These are phyloP conservation scores for Pyrrhoderma noxium DNA, from an alignment of 1,284 basidiomycete genomes.

Conservation along the genomic window DNA sequence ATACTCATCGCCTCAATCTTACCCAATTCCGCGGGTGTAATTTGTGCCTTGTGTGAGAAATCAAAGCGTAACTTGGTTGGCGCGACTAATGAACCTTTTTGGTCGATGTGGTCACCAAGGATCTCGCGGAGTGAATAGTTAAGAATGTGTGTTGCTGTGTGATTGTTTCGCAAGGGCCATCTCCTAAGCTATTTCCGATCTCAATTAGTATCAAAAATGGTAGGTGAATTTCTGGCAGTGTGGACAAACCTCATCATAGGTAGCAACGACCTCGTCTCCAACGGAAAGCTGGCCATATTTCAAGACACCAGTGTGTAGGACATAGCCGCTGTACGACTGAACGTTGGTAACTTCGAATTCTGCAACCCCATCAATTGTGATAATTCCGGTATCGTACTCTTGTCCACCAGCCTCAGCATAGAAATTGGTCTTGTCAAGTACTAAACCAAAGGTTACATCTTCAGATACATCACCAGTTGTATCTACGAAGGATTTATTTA, in stretches of 20 bases:
- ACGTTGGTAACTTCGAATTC: conserved; percentile 95
- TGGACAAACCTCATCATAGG: conserved; percentile 63
- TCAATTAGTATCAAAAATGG: not conserved
- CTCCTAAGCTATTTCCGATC: conserved; percentile 61
- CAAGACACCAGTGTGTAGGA: conserved; percentile 84
- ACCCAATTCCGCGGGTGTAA: conserved; percentile 64
- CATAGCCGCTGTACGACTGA: conserved; percentile 81
- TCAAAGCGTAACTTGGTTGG: conserved; percentile 96
- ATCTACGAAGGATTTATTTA: conserved; percentile 68
- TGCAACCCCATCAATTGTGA: conserved; percentile 85
- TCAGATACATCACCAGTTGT: conserved; percentile 63
- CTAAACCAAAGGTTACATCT: conserved; percentile 70
- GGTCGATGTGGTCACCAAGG: conserved; percentile 95
- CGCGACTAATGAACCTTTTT: conserved; percentile 96
- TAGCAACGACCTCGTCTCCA: conserved; percentile 63
- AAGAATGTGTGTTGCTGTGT: conserved; percentile 98
- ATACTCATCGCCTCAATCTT: conserved; percentile 83
- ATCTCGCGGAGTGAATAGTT: conserved; percentile 91
- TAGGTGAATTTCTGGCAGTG: not conserved
- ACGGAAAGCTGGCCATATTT: conserved; percentile 69
- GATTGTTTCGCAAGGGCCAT: conserved; percentile 95
- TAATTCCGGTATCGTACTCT: conserved; percentile 92
- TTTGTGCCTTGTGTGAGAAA: conserved; percentile 92
- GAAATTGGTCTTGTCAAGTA: conserved; percentile 94
- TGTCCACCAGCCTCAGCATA: conserved; percentile 98